Evolutionary conservation across 192 early-diverging fungal genomes (phyloP), one percentile per base, ranked within the genome.

Genomic region (Rhizoclosmatium sp.): DNA sequence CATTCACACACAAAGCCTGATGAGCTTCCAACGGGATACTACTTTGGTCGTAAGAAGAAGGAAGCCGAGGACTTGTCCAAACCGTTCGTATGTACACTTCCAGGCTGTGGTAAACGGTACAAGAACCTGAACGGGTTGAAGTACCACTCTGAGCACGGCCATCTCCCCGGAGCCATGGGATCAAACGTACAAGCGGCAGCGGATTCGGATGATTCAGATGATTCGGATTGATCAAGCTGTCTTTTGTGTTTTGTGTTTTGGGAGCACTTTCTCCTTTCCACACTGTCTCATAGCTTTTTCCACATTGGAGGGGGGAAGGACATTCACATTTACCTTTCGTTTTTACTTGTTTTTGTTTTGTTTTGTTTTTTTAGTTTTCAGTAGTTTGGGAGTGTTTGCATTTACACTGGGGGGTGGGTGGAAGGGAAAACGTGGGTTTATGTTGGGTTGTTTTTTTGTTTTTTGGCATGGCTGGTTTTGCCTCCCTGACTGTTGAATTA

Each of bases 111-210:
- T 76, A 97, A 97, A 82, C 88, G 93, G 59, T 98, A 98, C 91
- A 98, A 98, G 90, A 98, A 98, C 83, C 84, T 96, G 69, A 97
- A 97, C 77, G 97, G 97, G 10, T 88, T 97, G 74, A 97, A 97
- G 85, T 98, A 98, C 85, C 96, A 98, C 78, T 88, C 95, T 62
- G 94, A 96, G 79, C 96, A 97, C 82, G 92, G 93, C 19, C 96
- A 97, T 65, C 42, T 75, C 4, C 65, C 67, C 49, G 65, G 65
- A 10, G 74, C 40, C 21, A 19, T 65, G 31, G 51, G 51, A 56
- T 51, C 42, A 2, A 45, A 59, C 5, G 58, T 59, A 4, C 58
- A 41, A 23, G 72, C 10, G 7, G 60, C 10, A 61, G 59, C 14
- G 7, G 58, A 51, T 7, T 9, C 10, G 9, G 23, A 75, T 62